phyloP scores from a whole-genome alignment of 2,329 filamentous ascomycete genomes.

The Botrytis deweyae region DNA sequence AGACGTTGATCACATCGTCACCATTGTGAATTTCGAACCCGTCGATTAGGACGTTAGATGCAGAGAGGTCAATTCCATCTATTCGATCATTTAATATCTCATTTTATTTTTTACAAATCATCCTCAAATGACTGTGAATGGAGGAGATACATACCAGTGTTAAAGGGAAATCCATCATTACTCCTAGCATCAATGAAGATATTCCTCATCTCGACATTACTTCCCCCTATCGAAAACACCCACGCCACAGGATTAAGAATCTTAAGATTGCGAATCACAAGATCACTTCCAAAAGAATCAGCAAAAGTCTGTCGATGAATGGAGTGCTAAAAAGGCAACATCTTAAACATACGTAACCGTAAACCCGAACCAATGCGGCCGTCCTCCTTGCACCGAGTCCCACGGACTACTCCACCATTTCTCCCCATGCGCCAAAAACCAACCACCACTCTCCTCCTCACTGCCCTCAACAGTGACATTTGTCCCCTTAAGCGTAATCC shows the following conservation, averaged over 20 bases:
- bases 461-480: slow-evolving; percentile 13
- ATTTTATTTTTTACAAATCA: too few species aligned
- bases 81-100: not conserved
- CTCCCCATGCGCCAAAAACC: slow-evolving; percentile 20
- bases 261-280: slow-evolving; percentile 15
- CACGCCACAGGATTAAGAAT: slow-evolving; percentile 15
- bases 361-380: slow-evolving; percentile 20
- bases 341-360: not conserved
- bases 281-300: not conserved
- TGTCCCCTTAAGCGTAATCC: slow-evolving; percentile 13
- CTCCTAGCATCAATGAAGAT: slow-evolving; percentile 12
- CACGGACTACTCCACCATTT: slow-evolving; percentile 1
- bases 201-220: slow-evolving; percentile 15
- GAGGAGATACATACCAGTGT: slow-evolving; percentile 8
- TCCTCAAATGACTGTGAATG: not conserved
- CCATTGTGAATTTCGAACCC: slow-evolving; percentile 19
- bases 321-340: not conserved
- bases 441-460: not conserved
- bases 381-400: not conserved
- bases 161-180: slow-evolving; percentile 8
- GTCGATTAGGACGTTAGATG: slow-evolving; percentile 13
- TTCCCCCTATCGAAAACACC: slow-evolving; percentile 17
- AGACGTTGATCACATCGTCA: slow-evolving; percentile 18
- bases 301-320: not conserved
- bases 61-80: slow-evolving; percentile 19